phyloP scores from a whole-genome alignment of 192 early-diverging fungal genomes.

The Paraglomus brasilianum region DNA sequence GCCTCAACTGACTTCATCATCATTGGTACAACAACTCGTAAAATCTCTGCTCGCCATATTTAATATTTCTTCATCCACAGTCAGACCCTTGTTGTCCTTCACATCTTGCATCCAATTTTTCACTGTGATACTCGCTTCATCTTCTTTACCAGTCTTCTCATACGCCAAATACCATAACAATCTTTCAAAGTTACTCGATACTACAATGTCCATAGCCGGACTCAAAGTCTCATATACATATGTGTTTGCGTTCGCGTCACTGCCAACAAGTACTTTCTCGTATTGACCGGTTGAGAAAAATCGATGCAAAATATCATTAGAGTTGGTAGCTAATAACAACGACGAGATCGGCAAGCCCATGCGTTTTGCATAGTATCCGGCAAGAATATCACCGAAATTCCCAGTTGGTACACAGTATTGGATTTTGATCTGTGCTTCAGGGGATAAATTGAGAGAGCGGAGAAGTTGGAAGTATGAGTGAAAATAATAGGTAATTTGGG shows the following conservation, averaged over 20 bases:
- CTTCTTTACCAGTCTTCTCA: conserved; percentile 49
- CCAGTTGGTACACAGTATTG: conserved; percentile 93
- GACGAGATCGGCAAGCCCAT: conserved; percentile 88
- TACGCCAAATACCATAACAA: conserved; percentile 88
- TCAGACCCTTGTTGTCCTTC: conserved; percentile 68
- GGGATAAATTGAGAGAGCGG: conserved; percentile 47
- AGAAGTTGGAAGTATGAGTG: conserved; percentile 78
- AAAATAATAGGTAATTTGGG: conserved; percentile 96
- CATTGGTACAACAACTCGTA: conserved; percentile 69
- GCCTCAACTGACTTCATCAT: conserved; percentile 65
- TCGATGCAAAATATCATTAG: conserved; percentile 95
- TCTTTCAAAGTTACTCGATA: conserved; percentile 98
- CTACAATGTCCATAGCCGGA: conserved; percentile 97
- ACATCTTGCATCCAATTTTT: conserved; percentile 78
- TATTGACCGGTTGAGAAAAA: conserved; percentile 88
- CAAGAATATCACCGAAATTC: conserved; percentile 95
- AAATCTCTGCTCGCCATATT: conserved; percentile 69
- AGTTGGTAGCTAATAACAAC: conserved; percentile 92
- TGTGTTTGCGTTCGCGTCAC: conserved; percentile 40
- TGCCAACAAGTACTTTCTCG: conserved; percentile 63
- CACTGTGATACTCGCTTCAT: conserved; percentile 57
- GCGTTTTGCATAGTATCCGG: conserved; percentile 86
- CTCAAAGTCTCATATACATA: conserved; percentile 74
- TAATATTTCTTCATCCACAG: conserved; percentile 60
- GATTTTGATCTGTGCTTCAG: conserved; percentile 47